Conservation (phyloP, 1,284 basidiomycete genomes). For the Boletus nobilissimus region DNA sequence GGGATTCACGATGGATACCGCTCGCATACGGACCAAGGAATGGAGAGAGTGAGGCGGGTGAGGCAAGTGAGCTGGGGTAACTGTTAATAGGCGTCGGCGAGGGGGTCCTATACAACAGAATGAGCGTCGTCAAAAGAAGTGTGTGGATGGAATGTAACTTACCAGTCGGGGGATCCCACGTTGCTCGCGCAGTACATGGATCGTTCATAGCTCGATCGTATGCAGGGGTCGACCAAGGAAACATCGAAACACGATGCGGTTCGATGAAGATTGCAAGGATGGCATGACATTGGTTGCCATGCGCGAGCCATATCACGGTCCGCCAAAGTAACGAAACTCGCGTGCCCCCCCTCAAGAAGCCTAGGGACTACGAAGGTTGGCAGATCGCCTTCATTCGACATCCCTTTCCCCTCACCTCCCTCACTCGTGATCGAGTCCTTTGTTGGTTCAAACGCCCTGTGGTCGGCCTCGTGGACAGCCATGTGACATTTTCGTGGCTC, state of each 20-base stretch:
- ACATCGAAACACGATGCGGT: background rate
- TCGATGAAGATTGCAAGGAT: background rate
- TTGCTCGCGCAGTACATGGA: background rate
- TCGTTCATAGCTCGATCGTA: background rate
- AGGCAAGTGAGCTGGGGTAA: conserved; percentile 11
- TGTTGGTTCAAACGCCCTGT: too few relatives aligned
- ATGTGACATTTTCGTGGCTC: background rate
- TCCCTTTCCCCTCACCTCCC: too few relatives aligned
- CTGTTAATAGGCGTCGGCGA: conserved; percentile 24
- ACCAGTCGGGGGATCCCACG: background rate
- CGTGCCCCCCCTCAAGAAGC: background rate
- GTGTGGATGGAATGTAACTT: background rate
- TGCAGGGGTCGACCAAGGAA: background rate
- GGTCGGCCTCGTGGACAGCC: background rate
- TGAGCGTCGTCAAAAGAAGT: background rate
- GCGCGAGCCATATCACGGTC: background rate
- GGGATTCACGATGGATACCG: background rate
- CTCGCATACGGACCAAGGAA: background rate
- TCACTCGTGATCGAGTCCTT: too few relatives aligned
- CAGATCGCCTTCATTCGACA: too few relatives aligned
- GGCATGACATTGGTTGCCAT: background rate
- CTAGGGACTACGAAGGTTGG: background rate
- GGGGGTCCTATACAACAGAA: conserved; percentile 2
- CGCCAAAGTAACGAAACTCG: background rate
- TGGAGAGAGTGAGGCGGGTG: background rate